phyloP scores from a whole-genome alignment of 148 eudicot species.

The Vaccinium macrocarpon region DNA sequence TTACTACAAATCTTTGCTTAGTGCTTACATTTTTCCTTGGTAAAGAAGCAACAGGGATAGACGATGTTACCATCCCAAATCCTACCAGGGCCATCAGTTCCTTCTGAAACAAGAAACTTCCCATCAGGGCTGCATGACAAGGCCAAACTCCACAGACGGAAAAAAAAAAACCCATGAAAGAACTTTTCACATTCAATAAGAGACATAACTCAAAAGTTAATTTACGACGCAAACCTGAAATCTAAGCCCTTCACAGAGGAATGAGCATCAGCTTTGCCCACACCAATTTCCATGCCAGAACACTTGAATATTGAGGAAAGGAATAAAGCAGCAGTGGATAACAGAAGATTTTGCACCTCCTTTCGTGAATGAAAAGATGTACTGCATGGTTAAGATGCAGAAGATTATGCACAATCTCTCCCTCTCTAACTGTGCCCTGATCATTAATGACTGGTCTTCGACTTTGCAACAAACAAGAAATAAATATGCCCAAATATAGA shows the following conservation, averaged over 20 bases:
- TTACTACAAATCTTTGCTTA: neutral
- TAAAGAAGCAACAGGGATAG: constrained; percentile 52
- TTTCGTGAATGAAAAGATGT: no score
- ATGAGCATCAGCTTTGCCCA: constrained; percentile 58
- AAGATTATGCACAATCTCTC: no score
- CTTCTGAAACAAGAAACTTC: constrained; percentile 76
- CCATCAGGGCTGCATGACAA: constrained; percentile 72
- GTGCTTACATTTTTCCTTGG: constrained; percentile 64
- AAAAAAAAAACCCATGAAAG: neutral
- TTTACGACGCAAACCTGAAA: constrained; percentile 55
- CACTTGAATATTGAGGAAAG: no score
- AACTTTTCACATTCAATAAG: neutral
- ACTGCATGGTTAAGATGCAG: no score
- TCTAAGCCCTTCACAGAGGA: constrained; percentile 75
- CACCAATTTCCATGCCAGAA: constrained; percentile 26
- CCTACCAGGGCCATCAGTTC: constrained; percentile 79
- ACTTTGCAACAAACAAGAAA: no score
- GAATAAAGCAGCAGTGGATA: no score
- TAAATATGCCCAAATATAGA: no score
- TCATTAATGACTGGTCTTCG: no score
- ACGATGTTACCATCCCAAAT: constrained; percentile 70
- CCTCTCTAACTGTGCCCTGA: no score
- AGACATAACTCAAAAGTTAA: neutral
- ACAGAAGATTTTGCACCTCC: no score
- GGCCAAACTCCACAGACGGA: neutral